Evolutionary conservation across 768 basidiomycete species (phyloP), one percentile per base, ranked within the genome.

Genomic region (Pulveroboletus sp.): DNA sequence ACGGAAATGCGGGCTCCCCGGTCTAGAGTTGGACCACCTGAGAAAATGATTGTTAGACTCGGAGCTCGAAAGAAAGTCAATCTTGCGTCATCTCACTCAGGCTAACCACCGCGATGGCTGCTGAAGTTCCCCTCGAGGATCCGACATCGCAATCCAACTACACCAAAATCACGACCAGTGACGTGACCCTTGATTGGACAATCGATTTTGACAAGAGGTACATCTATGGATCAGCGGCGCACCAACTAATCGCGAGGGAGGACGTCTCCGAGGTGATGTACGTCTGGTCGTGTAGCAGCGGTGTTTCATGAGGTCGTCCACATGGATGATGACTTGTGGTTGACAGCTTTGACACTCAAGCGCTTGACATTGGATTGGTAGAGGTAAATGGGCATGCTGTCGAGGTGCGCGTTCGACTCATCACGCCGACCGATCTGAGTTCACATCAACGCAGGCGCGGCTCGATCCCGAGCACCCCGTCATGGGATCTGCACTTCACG

Each of bases 401-500:
- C 29, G 38, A 73, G 53, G 85, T 85, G 50, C 51, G 78, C 68
- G 27, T 24, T 7, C 31, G 8, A 26, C 9, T 23, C 10, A 0
- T 16, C 20, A 6, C 8, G 17, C 35, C 27, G 16, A 31, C 30
- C 26, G 30, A 34, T 40, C 35, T 39, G 16, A 23, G 2, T 29
- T 20, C 19, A 22, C 40, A 29, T 29, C 11, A 6, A 22, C 26
- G 6, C 34, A 88, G 82, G 81, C 74, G 55, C 67, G 69, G 24
- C 56, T 91, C 6, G 77, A 77, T 41, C 62, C 73, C 6, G 76
- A 80, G 37, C 81, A 90, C 64, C 69, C 74, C 4, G 82, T 86
- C 20, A 83, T 91, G 81, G 93, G 93, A 17, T 81, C 85, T 22
- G 83, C 89, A 0, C 70, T 96, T 31, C 78, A 75, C 37, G 71